A percentile compares a stretch with the other conserved stretches of the same genome.
Evolutionary conservation across 1,284 basidiomycete genomes (phyloP).

Genomic region (Neotropicomus parvogracilis): DNA sequence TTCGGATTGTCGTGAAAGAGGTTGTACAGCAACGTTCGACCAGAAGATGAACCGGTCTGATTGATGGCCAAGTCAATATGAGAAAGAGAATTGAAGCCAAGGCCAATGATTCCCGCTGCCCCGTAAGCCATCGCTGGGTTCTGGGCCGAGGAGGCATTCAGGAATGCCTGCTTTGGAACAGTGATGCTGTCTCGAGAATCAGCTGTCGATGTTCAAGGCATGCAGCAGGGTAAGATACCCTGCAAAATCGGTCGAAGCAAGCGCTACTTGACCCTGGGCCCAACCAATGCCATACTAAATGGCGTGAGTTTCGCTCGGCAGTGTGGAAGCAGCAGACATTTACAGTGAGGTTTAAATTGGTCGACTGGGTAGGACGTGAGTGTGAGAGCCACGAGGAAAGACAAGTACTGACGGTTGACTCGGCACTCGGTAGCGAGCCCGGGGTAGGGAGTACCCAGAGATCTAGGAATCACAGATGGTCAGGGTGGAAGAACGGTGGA

Average conservation of each 20-base stretch:
- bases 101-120: slow-evolving; percentile 67
- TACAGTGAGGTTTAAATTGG: slow-evolving; percentile 58
- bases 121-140: slow-evolving; percentile 74
- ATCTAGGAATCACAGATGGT: slow-evolving; percentile 39
- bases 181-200: slow-evolving; percentile 45
- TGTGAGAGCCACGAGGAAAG: not conserved
- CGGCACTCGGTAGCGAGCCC: slow-evolving; percentile 50
- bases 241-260: slow-evolving; percentile 61
- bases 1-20: slow-evolving; percentile 62
- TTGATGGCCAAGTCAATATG: slow-evolving; percentile 61
- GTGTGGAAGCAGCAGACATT: slow-evolving; percentile 18
- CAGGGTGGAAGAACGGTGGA: not conserved
- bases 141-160: slow-evolving; percentile 55
- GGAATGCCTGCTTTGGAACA: slow-evolving; percentile 61
- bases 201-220: slow-evolving; percentile 2
- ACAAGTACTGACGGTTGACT: slow-evolving; percentile 46
- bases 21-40: slow-evolving; percentile 70
- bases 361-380: slow-evolving; percentile 34
- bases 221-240: slow-evolving; percentile 51
- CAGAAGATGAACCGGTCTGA: slow-evolving; percentile 50
- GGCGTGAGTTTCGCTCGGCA: slow-evolving; percentile 5
- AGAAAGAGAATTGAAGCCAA: slow-evolving; percentile 76
- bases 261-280: slow-evolving; percentile 61
- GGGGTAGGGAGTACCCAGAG: slow-evolving; percentile 63
- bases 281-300: slow-evolving; percentile 74